Base-by-base conservation (phyloP, 345 rosid genomes). In the Combretum micranthum region DNA sequence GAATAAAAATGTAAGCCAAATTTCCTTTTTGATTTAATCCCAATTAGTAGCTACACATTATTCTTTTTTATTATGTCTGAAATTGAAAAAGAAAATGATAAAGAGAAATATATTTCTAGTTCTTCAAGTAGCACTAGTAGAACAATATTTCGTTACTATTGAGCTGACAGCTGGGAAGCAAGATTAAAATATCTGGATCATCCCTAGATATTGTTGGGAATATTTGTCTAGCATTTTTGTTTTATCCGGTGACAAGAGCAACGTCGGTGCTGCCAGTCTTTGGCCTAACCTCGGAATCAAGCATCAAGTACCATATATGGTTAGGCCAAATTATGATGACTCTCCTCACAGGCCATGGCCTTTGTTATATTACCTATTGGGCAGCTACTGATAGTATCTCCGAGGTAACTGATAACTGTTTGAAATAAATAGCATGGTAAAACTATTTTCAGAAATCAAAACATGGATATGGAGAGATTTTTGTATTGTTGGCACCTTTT, bases 231-330 rank as follows among this genome's bases (percentile, higher is more conserved):
- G 19, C 80, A 17, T 59, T 75, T 62, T 67, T 80, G 7, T 75
- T 80, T 69, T 77, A 69, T 56, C 82, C 82, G 13, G 85, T 77
- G 61, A 66, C 76, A 14, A 62, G 85, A 48, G 78, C 74, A 9
- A 77, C 82, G 0, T 77, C 85, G 17, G 55, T 80, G 45, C 56
- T 77, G 55, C 74, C 55, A 25, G 51, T 80, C 25, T 42, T 77
- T 23, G 80, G 82, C 17, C 60, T 80, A 21, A 77, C 77, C 11
- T 77, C 76, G 0, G 85, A 80, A 51, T 55, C 57, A 2, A 62
- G 76, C 57, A 65, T 80, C 60, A 80, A 77, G 61, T 80, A 80
- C 53, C 85, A 80, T 48, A 74, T 72, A 44, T 77, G 85, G 82
- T 47, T 80, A 0, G 80, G 82, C 1, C 78, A 80, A 47, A 12